Evolutionary conservation across 495 filamentous ascomycete species (phyloP), one percentile per base, ranked within the genome.

Genomic region (Haplographium delicatum): DNA sequence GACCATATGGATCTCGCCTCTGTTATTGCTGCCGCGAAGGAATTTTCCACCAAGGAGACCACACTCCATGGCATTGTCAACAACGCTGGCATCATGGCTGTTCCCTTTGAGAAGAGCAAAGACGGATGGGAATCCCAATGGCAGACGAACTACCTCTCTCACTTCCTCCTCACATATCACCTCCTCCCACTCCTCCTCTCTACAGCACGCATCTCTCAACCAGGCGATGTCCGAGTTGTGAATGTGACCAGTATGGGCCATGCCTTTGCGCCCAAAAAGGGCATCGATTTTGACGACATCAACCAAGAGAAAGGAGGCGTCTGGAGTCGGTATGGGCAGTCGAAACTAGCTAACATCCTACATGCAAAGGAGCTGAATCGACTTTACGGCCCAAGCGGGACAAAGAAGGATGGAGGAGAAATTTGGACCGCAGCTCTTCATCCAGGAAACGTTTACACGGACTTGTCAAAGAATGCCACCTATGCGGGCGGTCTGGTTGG

Each of bases 121-220:
- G 61, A 67, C 19, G 63, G 65, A 1, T 58, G 58, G 31, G 78
- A 80, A 51, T 64, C 65, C 24, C 76, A 80, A 49, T 68, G 79
- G 15, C 75, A 69, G n/a, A 68, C 67, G 19, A 76, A 75, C 54
- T 67, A 77, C 46, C 60, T 72, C 10, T 69, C 67, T 0, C 75
- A 75, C 53, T 73, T 70, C 18, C 57, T 76, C 7, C 53, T 79
- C 18, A 71, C 67, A 3, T 68, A 68, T 31, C 44, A 73, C 45
- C 59, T 78, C 18, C 64, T 72, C 27, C 30, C 22, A 8, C 7
- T 24, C 11, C 25, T 50, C 23, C 9, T 24, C 2, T 24, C 40
- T n/a, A 27, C 40, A 10, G 40, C 40, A 27, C 11, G 35, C 18
- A 23, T 23, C 9, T 43, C 24, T n/a, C 2, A 43, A 13, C n/a